Conservation (phyloP, 495 filamentous ascomycete species). For the Astrothelium subdiscretum region DNA sequence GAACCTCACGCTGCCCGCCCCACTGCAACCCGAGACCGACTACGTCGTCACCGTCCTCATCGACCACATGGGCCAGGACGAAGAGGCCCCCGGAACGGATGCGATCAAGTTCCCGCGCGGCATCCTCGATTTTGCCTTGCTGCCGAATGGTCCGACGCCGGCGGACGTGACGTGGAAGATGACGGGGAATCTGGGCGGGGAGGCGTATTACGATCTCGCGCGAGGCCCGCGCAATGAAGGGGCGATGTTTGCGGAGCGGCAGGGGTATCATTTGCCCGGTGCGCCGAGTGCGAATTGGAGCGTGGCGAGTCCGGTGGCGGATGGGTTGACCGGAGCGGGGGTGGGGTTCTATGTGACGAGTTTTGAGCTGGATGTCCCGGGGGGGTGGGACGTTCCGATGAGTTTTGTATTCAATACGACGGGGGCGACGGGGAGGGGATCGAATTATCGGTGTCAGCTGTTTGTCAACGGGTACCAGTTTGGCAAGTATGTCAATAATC, state of each 20-base stretch:
- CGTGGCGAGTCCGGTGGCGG: conserved; percentile 33
- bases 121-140: conserved; percentile 44
- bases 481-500: conserved; percentile 50
- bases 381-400: conserved; percentile 24
- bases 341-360: conserved; percentile 35
- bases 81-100: conserved; percentile 45
- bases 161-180: conserved; percentile 55
- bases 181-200: conserved; percentile 64
- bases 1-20: conserved; percentile 41
- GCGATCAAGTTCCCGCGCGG: conserved; percentile 56
- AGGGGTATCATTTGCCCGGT: conserved; percentile 54
- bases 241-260: conserved; percentile 53
- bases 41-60: conserved; percentile 57
- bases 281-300: conserved; percentile 40
- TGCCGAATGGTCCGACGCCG: too few species aligned
- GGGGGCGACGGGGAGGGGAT: not conserved
- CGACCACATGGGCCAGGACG: conserved; percentile 59
- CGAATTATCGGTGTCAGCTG: conserved; percentile 31
- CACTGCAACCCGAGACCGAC: conserved; percentile 35
- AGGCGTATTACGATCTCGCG: conserved; percentile 48
- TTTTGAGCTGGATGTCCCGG: conserved; percentile 20
- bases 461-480: conserved; percentile 67
- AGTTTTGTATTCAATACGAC: conserved; percentile 19
- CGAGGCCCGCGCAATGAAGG: conserved; percentile 68
- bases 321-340: conserved; percentile 41